Conservation (phyloP, 1,284 basidiomycete species). For the Fereydounia khargensis region DNA sequence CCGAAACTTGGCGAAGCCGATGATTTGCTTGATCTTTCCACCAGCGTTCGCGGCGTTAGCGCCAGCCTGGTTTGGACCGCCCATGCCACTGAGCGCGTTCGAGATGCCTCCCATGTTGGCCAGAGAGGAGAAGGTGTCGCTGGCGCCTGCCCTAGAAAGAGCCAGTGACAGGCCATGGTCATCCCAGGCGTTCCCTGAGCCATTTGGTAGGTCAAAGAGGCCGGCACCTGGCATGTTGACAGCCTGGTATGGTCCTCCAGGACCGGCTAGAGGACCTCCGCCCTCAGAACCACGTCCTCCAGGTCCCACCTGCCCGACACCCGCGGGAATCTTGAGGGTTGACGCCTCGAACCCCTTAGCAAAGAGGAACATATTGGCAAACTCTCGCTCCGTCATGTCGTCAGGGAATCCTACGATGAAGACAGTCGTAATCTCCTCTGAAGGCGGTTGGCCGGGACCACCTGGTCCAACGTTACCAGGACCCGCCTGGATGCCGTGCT, state of each 20-base stretch:
- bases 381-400: slow-evolving; percentile 98
- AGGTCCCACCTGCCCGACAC: slow-evolving; percentile 63
- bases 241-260: slow-evolving; percentile 42
- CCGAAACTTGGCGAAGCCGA: slow-evolving; percentile 94
- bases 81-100: slow-evolving; percentile 10
- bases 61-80: slow-evolving; percentile 2
- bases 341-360: slow-evolving; percentile 93
- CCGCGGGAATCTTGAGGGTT: slow-evolving; percentile 92
- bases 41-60: slow-evolving; percentile 13
- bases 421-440: slow-evolving; percentile 92
- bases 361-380: slow-evolving; percentile 99
- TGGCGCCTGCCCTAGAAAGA: slow-evolving; percentile 28
- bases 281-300: slow-evolving; percentile 17
- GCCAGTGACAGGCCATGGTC: slow-evolving; percentile 31
- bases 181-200: slow-evolving; percentile 20
- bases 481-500: slow-evolving; percentile 15
- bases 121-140: slow-evolving; percentile 27
- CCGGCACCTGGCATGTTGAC: slow-evolving; percentile 43
- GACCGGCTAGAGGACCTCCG: slow-evolving; percentile 14
- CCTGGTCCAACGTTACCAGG: slow-evolving; percentile 8
- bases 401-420: slow-evolving; percentile 99
- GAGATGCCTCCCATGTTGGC: slow-evolving; percentile 22
- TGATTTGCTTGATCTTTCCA: slow-evolving; percentile 72
- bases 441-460: slow-evolving; percentile 3
- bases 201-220: slow-evolving; percentile 17